Evolutionary conservation across 75 land plant species (phyloP), one percentile per base, ranked within the genome.

Genomic region (Pinus taeda): DNA sequence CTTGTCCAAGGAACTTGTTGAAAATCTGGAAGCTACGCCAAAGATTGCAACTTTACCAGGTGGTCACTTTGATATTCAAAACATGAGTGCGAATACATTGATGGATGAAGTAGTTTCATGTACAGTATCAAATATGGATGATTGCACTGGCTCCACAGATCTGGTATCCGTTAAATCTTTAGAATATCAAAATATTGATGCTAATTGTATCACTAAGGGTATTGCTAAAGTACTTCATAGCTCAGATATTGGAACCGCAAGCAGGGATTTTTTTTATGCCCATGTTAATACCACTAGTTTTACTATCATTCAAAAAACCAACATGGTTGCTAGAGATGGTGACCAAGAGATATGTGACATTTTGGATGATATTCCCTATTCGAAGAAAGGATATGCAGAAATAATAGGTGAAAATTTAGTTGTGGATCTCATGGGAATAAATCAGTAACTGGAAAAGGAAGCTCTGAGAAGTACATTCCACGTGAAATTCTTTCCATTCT

Each of bases 61-160:
- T n/a, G n/a, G n/a, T n/a, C n/a, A n/a, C n/a, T n/a, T n/a, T n/a
- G n/a, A 66, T 66, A 18, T 37, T 66, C 17, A 33, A 15, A 66
- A 66, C 1, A 66, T 66, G 70, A 66, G 70, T 66, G 70, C 37
- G 39, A 49, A 66, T 14, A 36, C 20, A 17, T 66, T 66, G 70
- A 66, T 66, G 70, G 70, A 36, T 15, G 70, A 66, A 66, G 70
- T 66, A 66, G 70, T 66, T 66, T 66, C 49, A 36, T 15, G 42
- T 20, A 66, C 37, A 37, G 37, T 66, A 49, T 66, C 45, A 15
- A 66, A n/a, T 66, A 66, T 66, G 42, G 42, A 66, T 36, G 45
- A 66, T 66, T 36, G 42, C 70, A 66, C 20, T 18, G 70, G 37
- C 6, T 66, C 21, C 70, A n/a, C 20, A 66, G 18, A 18, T 13